phyloP scores from a whole-genome alignment of 2,329 filamentous ascomycete species.

The Lachnellula willkommii region DNA sequence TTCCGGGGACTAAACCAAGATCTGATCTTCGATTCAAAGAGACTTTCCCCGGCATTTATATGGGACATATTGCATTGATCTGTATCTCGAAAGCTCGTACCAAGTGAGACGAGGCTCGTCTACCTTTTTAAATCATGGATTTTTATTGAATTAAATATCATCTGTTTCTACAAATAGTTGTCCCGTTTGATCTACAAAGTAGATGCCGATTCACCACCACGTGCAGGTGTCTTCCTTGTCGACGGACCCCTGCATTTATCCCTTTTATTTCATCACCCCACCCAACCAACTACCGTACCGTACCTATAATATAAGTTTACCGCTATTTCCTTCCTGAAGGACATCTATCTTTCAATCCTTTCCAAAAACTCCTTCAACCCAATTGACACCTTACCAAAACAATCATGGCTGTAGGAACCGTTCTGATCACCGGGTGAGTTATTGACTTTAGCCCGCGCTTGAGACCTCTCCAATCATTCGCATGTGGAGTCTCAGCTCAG shows the following conservation, averaged over 20 bases:
- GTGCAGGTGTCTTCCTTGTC: too few species aligned
- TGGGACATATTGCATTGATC: too few species aligned
- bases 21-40: too few species aligned
- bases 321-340: background rate
- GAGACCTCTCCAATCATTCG: background rate
- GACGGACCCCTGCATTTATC: too few species aligned
- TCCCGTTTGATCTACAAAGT: too few species aligned
- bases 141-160: too few species aligned
- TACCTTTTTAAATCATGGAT: background rate
- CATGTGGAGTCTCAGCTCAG: background rate
- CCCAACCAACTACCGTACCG: background rate
- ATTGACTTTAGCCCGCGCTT: background rate
- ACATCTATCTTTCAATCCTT: background rate
- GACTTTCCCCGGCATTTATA: too few species aligned
- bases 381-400: conserved; percentile 1
- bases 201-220: too few species aligned
- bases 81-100: too few species aligned
- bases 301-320: too few species aligned
- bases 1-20: too few species aligned
- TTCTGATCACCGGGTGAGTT: conserved; percentile 85
- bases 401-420: conserved; percentile 75
- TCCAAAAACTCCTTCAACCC: background rate
- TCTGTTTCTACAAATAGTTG: too few species aligned
- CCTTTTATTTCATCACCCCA: background rate
- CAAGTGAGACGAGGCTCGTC: background rate